Evolutionary conservation across 441 rosid genomes (phyloP).

Genomic region (Bruguiera hainesii): DNA sequence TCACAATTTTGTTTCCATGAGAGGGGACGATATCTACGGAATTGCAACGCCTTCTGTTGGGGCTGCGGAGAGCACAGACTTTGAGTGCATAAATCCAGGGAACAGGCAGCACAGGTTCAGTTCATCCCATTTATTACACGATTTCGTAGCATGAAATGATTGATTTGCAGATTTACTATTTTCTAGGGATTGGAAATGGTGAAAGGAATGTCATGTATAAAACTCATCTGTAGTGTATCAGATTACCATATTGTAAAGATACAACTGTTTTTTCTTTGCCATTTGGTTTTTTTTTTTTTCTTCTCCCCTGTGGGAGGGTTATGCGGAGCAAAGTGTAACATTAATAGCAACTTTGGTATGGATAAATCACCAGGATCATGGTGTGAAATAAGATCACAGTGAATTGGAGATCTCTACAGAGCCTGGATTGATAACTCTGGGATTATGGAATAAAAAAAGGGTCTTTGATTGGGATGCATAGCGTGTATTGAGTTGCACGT

Average conservation of each 20-base stretch:
- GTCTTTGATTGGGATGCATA: too few species aligned
- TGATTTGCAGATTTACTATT: background rate
- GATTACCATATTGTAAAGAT: conserved; percentile 47
- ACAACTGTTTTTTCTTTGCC: conserved; percentile 21
- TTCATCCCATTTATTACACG: conserved; percentile 67
- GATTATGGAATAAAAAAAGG: too few species aligned
- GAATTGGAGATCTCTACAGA: conserved; percentile 14
- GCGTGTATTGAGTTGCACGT: too few species aligned
- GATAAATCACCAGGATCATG: conserved; percentile 1
- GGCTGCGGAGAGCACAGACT: conserved; percentile 38
- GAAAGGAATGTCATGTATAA: background rate
- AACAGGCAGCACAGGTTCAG: conserved; percentile 61
- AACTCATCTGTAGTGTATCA: conserved; percentile 34
- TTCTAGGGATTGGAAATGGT: background rate
- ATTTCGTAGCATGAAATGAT: conserved; percentile 61
- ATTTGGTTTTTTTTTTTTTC: too few species aligned
- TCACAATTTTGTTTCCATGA: conserved; percentile 44
- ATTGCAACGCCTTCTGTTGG: conserved; percentile 40
- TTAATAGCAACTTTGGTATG: conserved; percentile 19
- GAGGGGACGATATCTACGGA: conserved; percentile 49
- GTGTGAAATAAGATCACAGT: conserved; percentile 30
- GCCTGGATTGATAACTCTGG: background rate
- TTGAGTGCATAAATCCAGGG: conserved; percentile 56
- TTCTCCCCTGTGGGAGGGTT: background rate
- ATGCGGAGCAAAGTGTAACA: conserved; percentile 32